phyloP scores from a whole-genome alignment of 768 basidiomycete species.

The Collybia nuda region DNA sequence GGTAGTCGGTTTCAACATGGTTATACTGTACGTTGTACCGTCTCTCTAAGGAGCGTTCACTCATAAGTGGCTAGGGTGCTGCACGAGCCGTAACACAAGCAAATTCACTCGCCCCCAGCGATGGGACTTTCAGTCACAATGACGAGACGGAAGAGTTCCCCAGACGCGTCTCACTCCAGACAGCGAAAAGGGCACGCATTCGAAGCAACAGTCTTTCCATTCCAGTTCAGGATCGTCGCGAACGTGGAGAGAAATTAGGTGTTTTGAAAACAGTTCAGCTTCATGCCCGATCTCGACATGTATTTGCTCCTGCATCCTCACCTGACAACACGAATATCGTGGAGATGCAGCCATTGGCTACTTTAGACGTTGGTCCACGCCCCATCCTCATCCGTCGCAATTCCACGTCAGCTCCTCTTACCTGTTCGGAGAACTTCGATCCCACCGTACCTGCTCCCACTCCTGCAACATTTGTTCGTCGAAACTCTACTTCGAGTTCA shows the following conservation, averaged over 20 bases:
- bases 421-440: conserved; percentile 18
- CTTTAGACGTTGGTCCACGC: conserved; percentile 19
- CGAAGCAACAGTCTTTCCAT: conserved; percentile 66
- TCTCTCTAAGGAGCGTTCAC: background rate
- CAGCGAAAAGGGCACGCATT: conserved; percentile 37
- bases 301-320: conserved; percentile 37
- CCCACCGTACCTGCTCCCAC: conserved; percentile 16
- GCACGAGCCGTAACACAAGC: conserved; percentile 75
- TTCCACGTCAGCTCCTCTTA: conserved; percentile 36
- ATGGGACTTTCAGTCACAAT: conserved; percentile 41
- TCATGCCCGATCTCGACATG: conserved; percentile 61
- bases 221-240: conserved; percentile 37
- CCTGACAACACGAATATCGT: conserved; percentile 9
- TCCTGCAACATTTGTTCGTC: conserved; percentile 12
- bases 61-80: conserved; percentile 44
- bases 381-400: conserved; percentile 45
- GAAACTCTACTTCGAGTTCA: conserved; percentile 11
- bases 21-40: conserved; percentile 52
- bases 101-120: conserved; percentile 57
- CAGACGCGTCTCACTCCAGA: conserved; percentile 24
- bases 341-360: conserved; percentile 17
- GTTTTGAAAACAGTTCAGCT: conserved; percentile 65
- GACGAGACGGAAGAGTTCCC: conserved; percentile 61
- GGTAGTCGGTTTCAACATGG: conserved; percentile 71
- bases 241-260: conserved; percentile 43